Percentiles rank a stretch among this genome's conserved stretches.
Conservation (phyloP, 805 yeast genomes). For the Candida jianshihensis region DNA sequence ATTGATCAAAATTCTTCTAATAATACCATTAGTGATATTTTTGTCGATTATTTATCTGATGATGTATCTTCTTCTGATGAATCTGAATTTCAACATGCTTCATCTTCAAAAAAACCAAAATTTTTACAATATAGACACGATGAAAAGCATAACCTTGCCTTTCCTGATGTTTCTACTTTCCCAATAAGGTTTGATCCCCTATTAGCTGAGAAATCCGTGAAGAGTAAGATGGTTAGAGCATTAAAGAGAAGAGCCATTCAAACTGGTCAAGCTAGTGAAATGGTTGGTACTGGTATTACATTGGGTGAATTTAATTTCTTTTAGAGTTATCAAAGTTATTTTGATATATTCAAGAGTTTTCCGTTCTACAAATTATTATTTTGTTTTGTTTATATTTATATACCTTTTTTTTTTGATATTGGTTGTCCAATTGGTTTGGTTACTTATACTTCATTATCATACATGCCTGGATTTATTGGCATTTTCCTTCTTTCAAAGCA, state of each 20-base stretch:
- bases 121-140: slow-evolving; percentile 22
- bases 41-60: slow-evolving; percentile 11
- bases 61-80: slow-evolving; percentile 12
- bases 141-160: slow-evolving; percentile 23
- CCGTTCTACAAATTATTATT: too few species aligned
- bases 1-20: background rate
- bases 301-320: slow-evolving; percentile 18
- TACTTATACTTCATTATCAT: too few species aligned
- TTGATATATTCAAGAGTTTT: too few species aligned
- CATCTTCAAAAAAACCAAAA: slow-evolving; percentile 8
- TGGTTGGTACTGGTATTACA: slow-evolving; percentile 25
- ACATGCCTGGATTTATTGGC: too few species aligned
- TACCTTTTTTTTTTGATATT: too few species aligned
- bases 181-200: slow-evolving; percentile 22
- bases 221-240: slow-evolving; percentile 14
- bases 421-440: too few species aligned
- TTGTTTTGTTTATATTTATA: too few species aligned
- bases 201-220: slow-evolving; percentile 2
- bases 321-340: too few species aligned
- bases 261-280: slow-evolving; percentile 22
- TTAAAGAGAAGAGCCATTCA: slow-evolving; percentile 23
- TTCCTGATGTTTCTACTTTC: slow-evolving; percentile 23
- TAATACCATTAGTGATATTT: slow-evolving; percentile 14
- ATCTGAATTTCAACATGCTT: slow-evolving; percentile 1
- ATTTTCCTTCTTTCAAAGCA: too few species aligned